phyloP scores from a whole-genome alignment of 768 basidiomycete genomes.

The Sarcodon aspratus region DNA sequence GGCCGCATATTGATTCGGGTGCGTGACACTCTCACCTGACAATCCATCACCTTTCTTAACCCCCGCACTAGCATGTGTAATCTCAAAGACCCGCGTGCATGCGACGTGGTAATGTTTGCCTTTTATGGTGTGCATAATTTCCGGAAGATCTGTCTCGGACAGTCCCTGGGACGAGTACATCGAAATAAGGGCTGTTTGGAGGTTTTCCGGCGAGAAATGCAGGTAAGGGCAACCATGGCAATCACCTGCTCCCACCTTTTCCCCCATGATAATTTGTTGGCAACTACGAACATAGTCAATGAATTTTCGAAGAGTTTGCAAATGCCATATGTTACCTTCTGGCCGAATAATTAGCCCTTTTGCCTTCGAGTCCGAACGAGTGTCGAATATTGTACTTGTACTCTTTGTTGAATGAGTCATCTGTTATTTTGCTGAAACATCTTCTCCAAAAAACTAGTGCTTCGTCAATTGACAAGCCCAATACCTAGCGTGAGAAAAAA shows the following conservation, averaged over 20 bases:
- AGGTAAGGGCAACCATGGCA: conserved; percentile 90
- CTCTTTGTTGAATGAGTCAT: conserved; percentile 97
- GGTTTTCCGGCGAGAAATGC: conserved; percentile 75
- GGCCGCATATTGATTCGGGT: conserved; percentile 88
- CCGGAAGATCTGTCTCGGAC: conserved; percentile 58
- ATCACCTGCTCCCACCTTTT: conserved; percentile 57
- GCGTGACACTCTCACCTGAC: conserved; percentile 77
- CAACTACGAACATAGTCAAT: conserved; percentile 43
- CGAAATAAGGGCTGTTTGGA: conserved; percentile 65
- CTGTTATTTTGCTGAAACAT: conserved; percentile 68
- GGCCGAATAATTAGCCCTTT: conserved; percentile 88
- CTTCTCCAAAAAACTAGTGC: conserved; percentile 89
- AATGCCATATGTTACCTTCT: conserved; percentile 49
- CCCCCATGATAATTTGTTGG: conserved; percentile 67
- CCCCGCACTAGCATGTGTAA: conserved; percentile 64
- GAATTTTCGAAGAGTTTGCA: neutral
- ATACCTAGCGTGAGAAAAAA: conserved; percentile 39
- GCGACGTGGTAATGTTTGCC: conserved; percentile 85
- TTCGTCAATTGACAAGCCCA: conserved; percentile 91
- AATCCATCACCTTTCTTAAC: conserved; percentile 87
- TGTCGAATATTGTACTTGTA: conserved; percentile 97
- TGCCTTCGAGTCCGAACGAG: conserved; percentile 88
- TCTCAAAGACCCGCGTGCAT: conserved; percentile 93
- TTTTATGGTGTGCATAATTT: conserved; percentile 75
- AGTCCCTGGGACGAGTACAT: conserved; percentile 56